phyloP scores from a whole-genome alignment of 305 asterid genomes.

The Caryopteris hybrid region DNA sequence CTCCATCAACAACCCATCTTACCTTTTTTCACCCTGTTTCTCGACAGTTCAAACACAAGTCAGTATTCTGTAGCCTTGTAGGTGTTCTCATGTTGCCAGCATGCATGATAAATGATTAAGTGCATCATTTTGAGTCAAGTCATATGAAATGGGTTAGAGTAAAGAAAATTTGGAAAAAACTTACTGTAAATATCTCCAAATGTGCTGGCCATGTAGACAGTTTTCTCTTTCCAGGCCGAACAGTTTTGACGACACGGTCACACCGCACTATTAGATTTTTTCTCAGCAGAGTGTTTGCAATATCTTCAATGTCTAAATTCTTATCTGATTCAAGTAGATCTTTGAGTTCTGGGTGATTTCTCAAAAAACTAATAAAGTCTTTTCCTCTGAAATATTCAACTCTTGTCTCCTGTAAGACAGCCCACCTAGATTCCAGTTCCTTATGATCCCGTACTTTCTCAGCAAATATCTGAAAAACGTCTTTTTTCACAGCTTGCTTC shows the following conservation, averaged over 20 bases:
- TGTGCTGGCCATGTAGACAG: conserved; percentile 99
- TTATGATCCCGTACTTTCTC: conserved; percentile 97
- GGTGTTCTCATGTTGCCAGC: neutral
- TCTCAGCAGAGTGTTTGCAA: conserved; percentile 65
- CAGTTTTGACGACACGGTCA: conserved; percentile 93
- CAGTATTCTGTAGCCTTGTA: neutral
- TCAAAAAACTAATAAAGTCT: conserved; percentile 77
- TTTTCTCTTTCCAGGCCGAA: conserved; percentile 95
- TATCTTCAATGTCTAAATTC: conserved; percentile 71
- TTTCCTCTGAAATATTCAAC: conserved; percentile 98
- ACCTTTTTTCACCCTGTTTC: neutral
- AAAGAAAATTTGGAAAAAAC: conserved; percentile 25
- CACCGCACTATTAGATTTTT: conserved; percentile 93
- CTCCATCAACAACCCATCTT: neutral
- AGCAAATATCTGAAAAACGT: conserved; percentile 79
- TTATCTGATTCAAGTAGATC: conserved; percentile 75
- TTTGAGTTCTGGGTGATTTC: conserved; percentile 75
- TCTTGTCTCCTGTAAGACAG: conserved; percentile 95
- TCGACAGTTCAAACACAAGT: neutral
- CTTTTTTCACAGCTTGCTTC: conserved; percentile 79
- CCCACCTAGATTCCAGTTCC: conserved; percentile 97
- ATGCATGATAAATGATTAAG: neutral
- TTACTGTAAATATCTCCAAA: conserved; percentile 80
- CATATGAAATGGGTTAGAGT: too few relatives aligned
- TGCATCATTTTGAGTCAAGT: neutral